A percentile compares a stretch with the other conserved stretches of the same genome.
Evolutionary conservation across 2,329 filamentous ascomycete genomes (phyloP).

Genomic region (Aureobasidium sp.): DNA sequence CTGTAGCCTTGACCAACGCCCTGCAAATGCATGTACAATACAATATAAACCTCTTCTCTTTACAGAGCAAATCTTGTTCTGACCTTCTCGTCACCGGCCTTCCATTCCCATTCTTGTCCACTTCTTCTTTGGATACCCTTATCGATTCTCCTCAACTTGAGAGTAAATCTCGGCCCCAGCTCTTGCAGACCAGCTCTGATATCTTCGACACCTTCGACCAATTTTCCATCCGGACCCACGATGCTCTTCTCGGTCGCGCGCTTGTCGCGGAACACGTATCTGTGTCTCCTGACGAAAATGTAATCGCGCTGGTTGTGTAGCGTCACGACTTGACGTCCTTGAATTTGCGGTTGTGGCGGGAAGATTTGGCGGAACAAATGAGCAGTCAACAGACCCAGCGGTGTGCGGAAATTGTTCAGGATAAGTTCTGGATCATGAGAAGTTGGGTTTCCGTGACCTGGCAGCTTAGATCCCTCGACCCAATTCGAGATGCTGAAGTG

Average conservation of each 20-base stretch:
- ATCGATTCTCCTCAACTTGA: slow-evolving; percentile 86
- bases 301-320: slow-evolving; percentile 94
- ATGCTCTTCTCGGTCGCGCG: slow-evolving; percentile 80
- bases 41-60: not conserved
- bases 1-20: not conserved
- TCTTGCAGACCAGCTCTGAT: slow-evolving; percentile 87
- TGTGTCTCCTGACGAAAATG: slow-evolving; percentile 83
- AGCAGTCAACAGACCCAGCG: slow-evolving; percentile 79
- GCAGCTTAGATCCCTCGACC: slow-evolving; percentile 78
- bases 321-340: slow-evolving; percentile 83
- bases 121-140: slow-evolving; percentile 72
- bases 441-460: slow-evolving; percentile 83
- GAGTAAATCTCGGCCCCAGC: slow-evolving; percentile 71
- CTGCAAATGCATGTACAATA: not conserved
- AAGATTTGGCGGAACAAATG: slow-evolving; percentile 75
- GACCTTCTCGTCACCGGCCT: slow-evolving; percentile 87
- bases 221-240: slow-evolving; percentile 70
- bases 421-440: slow-evolving; percentile 85
- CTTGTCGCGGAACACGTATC: slow-evolving; percentile 91
- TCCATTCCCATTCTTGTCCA: slow-evolving; percentile 94
- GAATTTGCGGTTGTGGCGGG: slow-evolving; percentile 73
- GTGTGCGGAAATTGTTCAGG: slow-evolving; percentile 91
- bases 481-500: slow-evolving; percentile 89
- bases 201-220: slow-evolving; percentile 75
- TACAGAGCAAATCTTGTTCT: slow-evolving; percentile 89